Percentiles rank a stretch among this genome's conserved stretches.
Evolutionary conservation across 495 filamentous ascomycete genomes (phyloP).

Genomic region (Lasiosphaeria hispida): DNA sequence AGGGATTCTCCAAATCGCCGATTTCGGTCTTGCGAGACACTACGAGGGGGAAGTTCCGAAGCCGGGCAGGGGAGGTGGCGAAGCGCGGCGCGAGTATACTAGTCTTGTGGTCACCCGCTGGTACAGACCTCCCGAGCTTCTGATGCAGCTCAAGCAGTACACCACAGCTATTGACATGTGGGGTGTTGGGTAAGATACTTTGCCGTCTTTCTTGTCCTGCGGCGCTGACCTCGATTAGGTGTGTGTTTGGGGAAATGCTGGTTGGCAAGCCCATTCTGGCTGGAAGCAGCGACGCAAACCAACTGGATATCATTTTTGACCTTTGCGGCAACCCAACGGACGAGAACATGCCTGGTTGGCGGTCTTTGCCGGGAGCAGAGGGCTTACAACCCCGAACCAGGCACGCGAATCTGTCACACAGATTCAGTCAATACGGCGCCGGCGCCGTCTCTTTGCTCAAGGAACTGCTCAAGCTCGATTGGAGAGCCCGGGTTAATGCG

Average conservation of each 20-base stretch:
- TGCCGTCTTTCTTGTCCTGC: background rate
- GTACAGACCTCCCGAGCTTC: constrained; percentile 93
- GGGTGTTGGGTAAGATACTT: constrained; percentile 77
- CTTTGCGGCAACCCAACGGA: constrained; percentile 91
- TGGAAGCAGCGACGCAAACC: constrained; percentile 83
- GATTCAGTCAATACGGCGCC: constrained; percentile 64
- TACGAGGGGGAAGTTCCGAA: constrained; percentile 85
- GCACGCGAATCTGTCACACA: constrained; percentile 62
- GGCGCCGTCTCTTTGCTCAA: constrained; percentile 74
- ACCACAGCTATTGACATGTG: constrained; percentile 97
- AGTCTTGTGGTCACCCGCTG: constrained; percentile 92
- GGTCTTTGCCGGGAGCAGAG: constrained; percentile 74
- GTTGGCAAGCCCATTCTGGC: constrained; percentile 88
- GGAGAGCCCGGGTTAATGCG: constrained; percentile 83
- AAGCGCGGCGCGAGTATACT: constrained; percentile 87
- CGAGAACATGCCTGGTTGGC: constrained; percentile 92
- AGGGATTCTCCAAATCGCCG: constrained; percentile 92
- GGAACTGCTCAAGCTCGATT: constrained; percentile 85
- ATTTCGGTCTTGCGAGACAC: constrained; percentile 92
- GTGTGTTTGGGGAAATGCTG: constrained; percentile 98
- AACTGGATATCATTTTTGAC: constrained; percentile 86
- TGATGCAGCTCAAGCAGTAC: constrained; percentile 81
- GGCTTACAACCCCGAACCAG: constrained; percentile 62
- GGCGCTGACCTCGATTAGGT: constrained; percentile 52
- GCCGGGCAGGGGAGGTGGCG: constrained; percentile 76